Percentiles rank a stretch among this genome's conserved stretches.
phyloP scores from a whole-genome alignment of 23 red algal species.

The Chondrus crispus region DNA sequence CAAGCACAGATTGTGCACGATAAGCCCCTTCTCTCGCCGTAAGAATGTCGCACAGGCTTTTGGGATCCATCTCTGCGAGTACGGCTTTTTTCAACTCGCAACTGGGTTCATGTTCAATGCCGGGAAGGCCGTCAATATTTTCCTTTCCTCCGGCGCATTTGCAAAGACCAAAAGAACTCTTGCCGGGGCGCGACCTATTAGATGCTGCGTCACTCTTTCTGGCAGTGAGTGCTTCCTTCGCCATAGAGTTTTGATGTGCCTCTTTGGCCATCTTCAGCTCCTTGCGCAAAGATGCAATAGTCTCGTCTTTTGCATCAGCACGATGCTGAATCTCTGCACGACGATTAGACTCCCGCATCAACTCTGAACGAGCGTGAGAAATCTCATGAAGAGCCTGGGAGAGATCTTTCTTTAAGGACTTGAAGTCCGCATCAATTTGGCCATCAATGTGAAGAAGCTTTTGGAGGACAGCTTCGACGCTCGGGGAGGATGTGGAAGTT shows the following conservation, averaged over 20 bases:
- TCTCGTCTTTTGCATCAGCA: neutral
- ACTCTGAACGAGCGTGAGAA: neutral
- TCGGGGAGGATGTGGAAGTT: neutral
- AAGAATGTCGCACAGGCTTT: conserved; percentile 6
- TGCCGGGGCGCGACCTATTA: neutral
- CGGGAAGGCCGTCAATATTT: neutral
- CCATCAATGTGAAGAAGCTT: conserved; percentile 36
- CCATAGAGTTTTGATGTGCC: neutral
- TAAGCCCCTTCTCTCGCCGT: conserved; percentile 31
- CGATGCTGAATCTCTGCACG: neutral
- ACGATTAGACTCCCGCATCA: neutral
- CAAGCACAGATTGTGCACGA: conserved; percentile 29
- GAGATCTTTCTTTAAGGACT: conserved; percentile 20
- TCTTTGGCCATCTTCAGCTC: no score
- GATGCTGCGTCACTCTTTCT: neutral
- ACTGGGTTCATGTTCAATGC: neutral
- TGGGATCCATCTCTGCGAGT: neutral
- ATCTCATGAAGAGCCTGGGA: neutral
- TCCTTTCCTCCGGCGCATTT: neutral
- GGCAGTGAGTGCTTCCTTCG: neutral
- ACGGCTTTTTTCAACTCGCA: conserved; percentile 3
- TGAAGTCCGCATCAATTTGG: conserved; percentile 53
- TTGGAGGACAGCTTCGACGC: conserved; percentile 35
- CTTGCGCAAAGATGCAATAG: neutral
- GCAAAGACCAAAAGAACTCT: neutral